Percentiles rank a stretch among this genome's conserved stretches.
These are phyloP conservation scores for Chaetoscypha palmicola DNA, from an alignment of 2,329 filamentous ascomycete genomes.

Conservation along the genomic window DNA sequence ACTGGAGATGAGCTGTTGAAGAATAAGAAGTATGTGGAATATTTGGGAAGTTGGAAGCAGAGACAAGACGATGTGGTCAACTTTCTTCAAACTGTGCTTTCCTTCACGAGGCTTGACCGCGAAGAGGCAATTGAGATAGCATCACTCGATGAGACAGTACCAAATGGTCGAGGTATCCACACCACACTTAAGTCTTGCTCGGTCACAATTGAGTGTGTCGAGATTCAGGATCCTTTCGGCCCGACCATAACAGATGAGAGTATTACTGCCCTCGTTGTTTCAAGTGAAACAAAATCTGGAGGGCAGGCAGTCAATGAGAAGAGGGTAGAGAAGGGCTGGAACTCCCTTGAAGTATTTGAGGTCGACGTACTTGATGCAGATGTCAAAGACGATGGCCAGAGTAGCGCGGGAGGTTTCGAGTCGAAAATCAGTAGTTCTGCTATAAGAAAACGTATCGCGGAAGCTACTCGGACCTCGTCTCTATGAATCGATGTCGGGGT, in stretches of 20 bases:
- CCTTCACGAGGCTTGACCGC: constrained; percentile 33
- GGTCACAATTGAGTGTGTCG: constrained; percentile 68
- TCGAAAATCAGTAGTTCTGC: constrained; percentile 89
- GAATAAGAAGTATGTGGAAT: constrained; percentile 82
- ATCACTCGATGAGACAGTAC: constrained; percentile 17
- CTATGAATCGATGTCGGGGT: no score
- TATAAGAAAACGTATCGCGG: constrained; percentile 51
- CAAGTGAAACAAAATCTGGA: constrained; percentile 77
- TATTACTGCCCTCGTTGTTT: constrained; percentile 78
- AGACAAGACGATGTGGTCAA: constrained; percentile 62
- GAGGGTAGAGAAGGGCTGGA: constrained; percentile 69
- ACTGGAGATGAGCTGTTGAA: constrained; percentile 79
- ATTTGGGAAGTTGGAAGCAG: constrained; percentile 71
- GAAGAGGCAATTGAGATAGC: constrained; percentile 31
- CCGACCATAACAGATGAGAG: constrained; percentile 78
- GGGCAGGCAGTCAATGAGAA: constrained; percentile 83
- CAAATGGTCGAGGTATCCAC: constrained; percentile 45
- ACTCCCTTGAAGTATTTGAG: constrained; percentile 70
- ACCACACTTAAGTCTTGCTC: constrained; percentile 51
- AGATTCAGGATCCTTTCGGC: constrained; percentile 82
- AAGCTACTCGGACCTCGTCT: constrained; percentile 5
- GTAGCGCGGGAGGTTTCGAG: constrained; percentile 58
- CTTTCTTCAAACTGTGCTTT: constrained; percentile 63
- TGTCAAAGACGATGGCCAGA: constrained; percentile 36
- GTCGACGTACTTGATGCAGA: constrained; percentile 79